Conservation (phyloP, 331 rosid species). For the Acacia concinna region DNA sequence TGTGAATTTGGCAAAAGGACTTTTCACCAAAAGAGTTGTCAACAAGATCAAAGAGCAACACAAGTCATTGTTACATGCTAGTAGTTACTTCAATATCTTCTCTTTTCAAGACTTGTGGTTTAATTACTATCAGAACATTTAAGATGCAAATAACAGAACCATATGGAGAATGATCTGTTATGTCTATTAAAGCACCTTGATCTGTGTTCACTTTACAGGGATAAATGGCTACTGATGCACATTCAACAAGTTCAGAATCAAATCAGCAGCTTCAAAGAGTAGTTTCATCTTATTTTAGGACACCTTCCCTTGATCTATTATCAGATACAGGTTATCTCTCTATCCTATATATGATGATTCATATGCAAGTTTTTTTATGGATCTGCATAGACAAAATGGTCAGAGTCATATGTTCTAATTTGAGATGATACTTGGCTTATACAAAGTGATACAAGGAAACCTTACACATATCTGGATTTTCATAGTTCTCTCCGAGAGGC, state of each 20-base stretch:
- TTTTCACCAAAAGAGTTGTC: neutral
- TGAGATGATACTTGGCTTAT: neutral
- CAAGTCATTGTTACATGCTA: neutral
- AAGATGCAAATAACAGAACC: neutral
- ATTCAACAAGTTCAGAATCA: neutral
- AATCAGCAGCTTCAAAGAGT: neutral
- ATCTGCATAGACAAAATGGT: neutral
- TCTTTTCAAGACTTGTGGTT: neutral
- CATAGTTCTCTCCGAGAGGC: neutral
- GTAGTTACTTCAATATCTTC: neutral
- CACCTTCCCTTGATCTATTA: slow-evolving; percentile 30
- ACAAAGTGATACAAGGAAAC: neutral
- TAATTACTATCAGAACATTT: neutral
- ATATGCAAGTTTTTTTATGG: neutral
- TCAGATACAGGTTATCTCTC: slow-evolving; percentile 24
- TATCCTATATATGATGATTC: neutral
- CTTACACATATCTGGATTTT: neutral
- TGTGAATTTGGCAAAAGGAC: neutral
- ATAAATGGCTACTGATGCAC: neutral
- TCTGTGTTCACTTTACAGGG: neutral
- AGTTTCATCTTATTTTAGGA: slow-evolving; percentile 31
- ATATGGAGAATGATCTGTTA: neutral
- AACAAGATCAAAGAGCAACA: neutral
- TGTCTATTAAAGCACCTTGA: neutral
- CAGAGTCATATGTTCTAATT: neutral